These are phyloP conservation scores for Kokia cookei DNA, from an alignment of 441 rosid species.

Conservation along the genomic window DNA sequence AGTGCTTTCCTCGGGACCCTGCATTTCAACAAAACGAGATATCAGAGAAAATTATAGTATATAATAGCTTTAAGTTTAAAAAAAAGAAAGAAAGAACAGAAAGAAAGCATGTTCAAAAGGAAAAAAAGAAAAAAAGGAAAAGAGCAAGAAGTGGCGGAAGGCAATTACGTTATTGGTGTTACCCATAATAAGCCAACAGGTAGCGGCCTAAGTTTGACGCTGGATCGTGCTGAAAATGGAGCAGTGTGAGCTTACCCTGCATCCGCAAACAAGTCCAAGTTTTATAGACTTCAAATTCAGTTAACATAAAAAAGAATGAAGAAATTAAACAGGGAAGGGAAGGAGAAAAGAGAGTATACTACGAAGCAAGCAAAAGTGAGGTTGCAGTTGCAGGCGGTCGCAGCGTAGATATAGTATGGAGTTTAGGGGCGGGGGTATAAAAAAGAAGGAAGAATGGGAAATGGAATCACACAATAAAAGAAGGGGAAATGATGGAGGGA, in stretches of 20 bases:
- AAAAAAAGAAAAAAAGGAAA: no score
- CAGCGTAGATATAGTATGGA: slow-evolving; percentile 14
- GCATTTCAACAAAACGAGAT: slow-evolving; percentile 13
- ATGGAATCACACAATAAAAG: slow-evolving; percentile 17
- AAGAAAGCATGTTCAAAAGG: not conserved
- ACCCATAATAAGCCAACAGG: slow-evolving; percentile 34
- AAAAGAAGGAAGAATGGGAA: slow-evolving; percentile 13
- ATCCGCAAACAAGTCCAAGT: not conserved
- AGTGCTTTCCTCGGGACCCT: slow-evolving; percentile 44
- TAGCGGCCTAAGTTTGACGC: slow-evolving; percentile 8
- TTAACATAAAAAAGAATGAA: not conserved
- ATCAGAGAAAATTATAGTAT: slow-evolving; percentile 2
- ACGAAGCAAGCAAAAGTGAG: not conserved
- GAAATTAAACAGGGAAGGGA: not conserved
- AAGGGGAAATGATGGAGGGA: not conserved
- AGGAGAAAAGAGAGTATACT: not conserved
- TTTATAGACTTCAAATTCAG: not conserved
- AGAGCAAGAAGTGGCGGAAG: not conserved
- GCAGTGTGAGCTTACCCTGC: not conserved
- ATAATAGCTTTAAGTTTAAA: not conserved
- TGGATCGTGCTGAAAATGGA: not conserved
- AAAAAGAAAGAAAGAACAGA: not conserved
- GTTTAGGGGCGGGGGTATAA: slow-evolving; percentile 8
- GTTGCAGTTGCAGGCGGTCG: slow-evolving; percentile 6
- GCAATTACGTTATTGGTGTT: slow-evolving; percentile 27